Conservation (phyloP, 345 rosid species). For the Rhodamnia rubescens region DNA sequence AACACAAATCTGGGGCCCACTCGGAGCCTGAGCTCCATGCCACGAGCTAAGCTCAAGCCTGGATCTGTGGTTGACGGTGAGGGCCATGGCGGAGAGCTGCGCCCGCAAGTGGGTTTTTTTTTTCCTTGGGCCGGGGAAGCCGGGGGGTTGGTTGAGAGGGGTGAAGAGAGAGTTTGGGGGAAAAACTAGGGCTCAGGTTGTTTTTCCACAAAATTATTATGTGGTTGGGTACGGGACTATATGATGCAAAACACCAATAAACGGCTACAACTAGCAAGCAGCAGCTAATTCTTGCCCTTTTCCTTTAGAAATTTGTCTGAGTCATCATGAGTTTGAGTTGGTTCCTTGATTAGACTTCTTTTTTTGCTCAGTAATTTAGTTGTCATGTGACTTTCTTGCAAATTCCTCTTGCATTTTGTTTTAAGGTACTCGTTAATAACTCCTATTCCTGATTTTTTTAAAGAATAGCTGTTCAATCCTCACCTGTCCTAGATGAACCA, state of each 20-base stretch:
- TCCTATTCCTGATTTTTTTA: neutral
- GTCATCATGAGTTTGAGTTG: neutral
- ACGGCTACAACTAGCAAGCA: neutral
- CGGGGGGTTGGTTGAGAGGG: too few species aligned
- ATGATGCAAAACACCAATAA: neutral
- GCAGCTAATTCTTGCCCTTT: neutral
- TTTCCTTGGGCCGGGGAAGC: too few species aligned
- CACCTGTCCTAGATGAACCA: constrained; percentile 76
- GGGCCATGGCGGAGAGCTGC: neutral
- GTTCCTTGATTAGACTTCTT: neutral
- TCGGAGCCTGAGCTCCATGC: neutral
- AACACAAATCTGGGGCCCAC: neutral
- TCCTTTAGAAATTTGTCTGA: neutral
- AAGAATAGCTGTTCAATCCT: neutral
- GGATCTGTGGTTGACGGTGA: neutral
- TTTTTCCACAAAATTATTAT: neutral
- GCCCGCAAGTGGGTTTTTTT: neutral
- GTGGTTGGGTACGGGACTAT: neutral
- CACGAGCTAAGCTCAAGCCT: neutral
- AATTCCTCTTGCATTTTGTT: neutral
- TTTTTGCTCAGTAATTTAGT: neutral
- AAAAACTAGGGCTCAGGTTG: neutral
- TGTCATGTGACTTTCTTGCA: neutral
- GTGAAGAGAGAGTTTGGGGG: neutral
- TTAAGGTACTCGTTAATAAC: neutral